Conservation (phyloP, 345 rosid species). For the Stellera chamaejasme region DNA sequence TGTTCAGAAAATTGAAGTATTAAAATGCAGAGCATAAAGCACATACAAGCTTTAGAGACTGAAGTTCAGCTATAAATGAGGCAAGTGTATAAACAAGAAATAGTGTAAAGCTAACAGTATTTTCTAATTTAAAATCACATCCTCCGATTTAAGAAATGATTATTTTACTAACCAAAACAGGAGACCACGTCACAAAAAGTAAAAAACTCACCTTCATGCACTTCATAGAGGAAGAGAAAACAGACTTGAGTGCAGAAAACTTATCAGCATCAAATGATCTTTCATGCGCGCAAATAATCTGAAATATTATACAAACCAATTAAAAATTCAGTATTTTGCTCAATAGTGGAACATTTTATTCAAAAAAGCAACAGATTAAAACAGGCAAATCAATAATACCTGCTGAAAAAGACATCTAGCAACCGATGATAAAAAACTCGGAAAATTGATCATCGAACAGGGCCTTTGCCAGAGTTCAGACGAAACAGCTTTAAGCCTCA, state of each 20-base stretch:
- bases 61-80: too few species aligned
- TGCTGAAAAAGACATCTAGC: conserved; percentile 59
- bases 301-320: conserved; percentile 16
- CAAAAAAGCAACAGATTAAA: neutral
- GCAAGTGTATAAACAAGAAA: too few species aligned
- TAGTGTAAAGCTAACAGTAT: too few species aligned
- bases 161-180: conserved; percentile 1
- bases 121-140: too few species aligned
- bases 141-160: too few species aligned
- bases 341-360: neutral
- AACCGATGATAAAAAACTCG: conserved; percentile 38
- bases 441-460: conserved; percentile 20
- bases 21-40: neutral
- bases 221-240: conserved; percentile 34
- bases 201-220: conserved; percentile 31
- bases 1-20: conserved; percentile 9
- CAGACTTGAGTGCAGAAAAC: conserved; percentile 46
- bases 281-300: conserved; percentile 67
- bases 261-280: conserved; percentile 52
- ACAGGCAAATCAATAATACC: conserved; percentile 27
- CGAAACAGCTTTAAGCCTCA: conserved; percentile 53
- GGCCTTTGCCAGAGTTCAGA: conserved; percentile 47
- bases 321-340: conserved; percentile 1
- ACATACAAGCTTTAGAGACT: too few species aligned
- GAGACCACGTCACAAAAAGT: too few species aligned